Evolutionary conservation across 1,284 basidiomycete species (phyloP).

Genomic region (Irpex sp.): DNA sequence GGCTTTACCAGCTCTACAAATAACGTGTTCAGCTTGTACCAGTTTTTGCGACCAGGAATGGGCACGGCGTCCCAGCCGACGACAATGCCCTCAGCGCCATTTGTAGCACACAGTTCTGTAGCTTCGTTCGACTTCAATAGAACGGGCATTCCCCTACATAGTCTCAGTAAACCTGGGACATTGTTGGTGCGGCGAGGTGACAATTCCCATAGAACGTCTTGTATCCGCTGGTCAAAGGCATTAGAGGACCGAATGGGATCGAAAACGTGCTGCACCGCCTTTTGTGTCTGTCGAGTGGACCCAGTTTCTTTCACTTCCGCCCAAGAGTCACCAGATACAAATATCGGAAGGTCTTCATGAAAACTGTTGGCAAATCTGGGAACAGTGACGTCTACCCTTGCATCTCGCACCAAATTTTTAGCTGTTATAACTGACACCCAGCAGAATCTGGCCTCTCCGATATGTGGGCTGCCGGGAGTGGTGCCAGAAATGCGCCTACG

Average conservation of each 20-base stretch:
- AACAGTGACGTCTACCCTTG: not conserved
- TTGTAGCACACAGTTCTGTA: constrained; percentile 34
- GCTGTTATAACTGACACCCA: not conserved
- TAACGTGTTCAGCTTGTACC: not conserved
- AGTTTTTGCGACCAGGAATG: not conserved
- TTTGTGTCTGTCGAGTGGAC: too few relatives aligned
- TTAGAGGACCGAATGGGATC: not conserved
- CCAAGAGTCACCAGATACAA: not conserved
- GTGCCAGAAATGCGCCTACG: not conserved
- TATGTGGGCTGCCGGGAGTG: not conserved
- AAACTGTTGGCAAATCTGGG: not conserved
- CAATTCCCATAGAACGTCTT: not conserved
- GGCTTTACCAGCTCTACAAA: not conserved
- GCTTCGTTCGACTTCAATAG: constrained; percentile 32
- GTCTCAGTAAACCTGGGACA: constrained; percentile 11
- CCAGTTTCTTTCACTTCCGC: too few relatives aligned
- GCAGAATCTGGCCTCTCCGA: not conserved
- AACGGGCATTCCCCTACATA: constrained; percentile 36
- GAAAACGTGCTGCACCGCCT: not conserved
- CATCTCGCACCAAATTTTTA: not conserved
- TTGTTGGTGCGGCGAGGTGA: not conserved
- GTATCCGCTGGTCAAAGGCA: not conserved
- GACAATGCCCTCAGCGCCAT: constrained; percentile 33
- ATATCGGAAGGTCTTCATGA: not conserved
- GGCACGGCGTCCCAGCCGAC: constrained; percentile 24